Percentiles rank a stretch among this genome's conserved stretches.
Conservation (phyloP, 345 rosid species). For the Conringia planisiliqua region DNA sequence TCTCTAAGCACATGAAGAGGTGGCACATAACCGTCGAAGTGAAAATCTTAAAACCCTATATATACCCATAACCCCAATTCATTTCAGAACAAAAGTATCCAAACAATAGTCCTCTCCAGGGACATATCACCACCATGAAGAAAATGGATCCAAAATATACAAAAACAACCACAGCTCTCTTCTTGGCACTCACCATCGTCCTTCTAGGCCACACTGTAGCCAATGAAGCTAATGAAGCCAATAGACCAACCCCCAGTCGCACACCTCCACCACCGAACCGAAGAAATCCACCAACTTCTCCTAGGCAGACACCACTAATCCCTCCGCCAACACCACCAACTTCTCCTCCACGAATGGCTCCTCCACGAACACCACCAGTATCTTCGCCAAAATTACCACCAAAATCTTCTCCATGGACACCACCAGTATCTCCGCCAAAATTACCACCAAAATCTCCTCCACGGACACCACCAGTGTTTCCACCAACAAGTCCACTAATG, state of each 20-base stretch:
- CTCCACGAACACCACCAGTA: too few relatives aligned
- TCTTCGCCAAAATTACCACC: background rate
- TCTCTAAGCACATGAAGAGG: conserved; percentile 4
- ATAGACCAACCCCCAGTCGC: background rate
- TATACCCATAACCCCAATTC: background rate
- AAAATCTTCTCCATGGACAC: background rate
- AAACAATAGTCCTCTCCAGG: background rate
- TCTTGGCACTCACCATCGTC: background rate
- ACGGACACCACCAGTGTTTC: rapidly evolving
- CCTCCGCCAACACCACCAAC: background rate
- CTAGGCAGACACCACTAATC: too few relatives aligned
- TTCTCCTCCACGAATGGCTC: too few relatives aligned
- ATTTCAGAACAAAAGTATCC: background rate
- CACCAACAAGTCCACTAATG: background rate
- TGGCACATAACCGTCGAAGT: background rate
- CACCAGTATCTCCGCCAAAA: too few relatives aligned
- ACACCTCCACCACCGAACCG: background rate
- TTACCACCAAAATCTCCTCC: background rate
- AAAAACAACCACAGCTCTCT: background rate
- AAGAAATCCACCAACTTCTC: too few relatives aligned
- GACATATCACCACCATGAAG: background rate
- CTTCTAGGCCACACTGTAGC: background rate
- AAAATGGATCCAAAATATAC: conserved; percentile 7
- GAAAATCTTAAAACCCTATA: conserved; percentile 5
- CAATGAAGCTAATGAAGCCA: conserved; percentile 15